A percentile compares a stretch with the other conserved stretches of the same genome.
phyloP scores from a whole-genome alignment of 106 monocot species.

The Vanilla planifolia region DNA sequence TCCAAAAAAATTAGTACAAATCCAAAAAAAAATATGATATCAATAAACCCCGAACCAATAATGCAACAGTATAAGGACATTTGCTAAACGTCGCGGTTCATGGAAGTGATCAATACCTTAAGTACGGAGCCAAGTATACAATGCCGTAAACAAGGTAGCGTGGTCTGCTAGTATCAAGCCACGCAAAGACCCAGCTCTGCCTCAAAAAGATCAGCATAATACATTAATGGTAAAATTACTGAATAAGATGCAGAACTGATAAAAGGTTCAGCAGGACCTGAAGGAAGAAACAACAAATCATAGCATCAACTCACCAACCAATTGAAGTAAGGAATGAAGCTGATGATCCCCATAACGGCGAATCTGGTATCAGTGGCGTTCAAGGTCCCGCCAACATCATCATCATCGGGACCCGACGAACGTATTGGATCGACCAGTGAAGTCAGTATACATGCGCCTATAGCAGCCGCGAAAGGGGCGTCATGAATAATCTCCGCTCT shows the following conservation, averaged over 20 bases:
- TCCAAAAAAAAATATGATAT: too few species aligned
- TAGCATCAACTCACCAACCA: conserved; percentile 61
- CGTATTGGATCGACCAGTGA: conserved; percentile 52
- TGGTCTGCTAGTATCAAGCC: conserved; percentile 70
- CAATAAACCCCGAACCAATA: too few species aligned
- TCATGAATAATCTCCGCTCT: conserved; percentile 57
- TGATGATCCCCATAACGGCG: conserved; percentile 84
- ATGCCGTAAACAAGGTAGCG: conserved; percentile 85
- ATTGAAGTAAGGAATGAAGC: conserved; percentile 96
- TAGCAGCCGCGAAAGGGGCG: conserved; percentile 79
- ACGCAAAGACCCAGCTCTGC: conserved; percentile 97
- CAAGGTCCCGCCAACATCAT: conserved; percentile 37
- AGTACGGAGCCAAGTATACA: conserved; percentile 89
- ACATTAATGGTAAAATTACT: conserved; percentile 8
- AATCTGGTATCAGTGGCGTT: conserved; percentile 72
- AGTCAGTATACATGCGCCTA: conserved; percentile 77
- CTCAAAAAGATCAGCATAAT: not conserved
- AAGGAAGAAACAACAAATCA: not conserved
- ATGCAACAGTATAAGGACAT: too few species aligned
- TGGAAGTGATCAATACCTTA: conserved; percentile 41
- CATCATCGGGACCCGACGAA: conserved; percentile 13
- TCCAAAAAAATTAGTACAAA: too few species aligned
- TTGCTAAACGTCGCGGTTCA: too few species aligned
- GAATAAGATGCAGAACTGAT: not conserved
- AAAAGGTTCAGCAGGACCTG: not conserved